Percentiles rank a stretch among this genome's conserved stretches.
Evolutionary conservation across 2,329 filamentous ascomycete species (phyloP).

Genomic region (Stagonosporopsis chrysanthemi): DNA sequence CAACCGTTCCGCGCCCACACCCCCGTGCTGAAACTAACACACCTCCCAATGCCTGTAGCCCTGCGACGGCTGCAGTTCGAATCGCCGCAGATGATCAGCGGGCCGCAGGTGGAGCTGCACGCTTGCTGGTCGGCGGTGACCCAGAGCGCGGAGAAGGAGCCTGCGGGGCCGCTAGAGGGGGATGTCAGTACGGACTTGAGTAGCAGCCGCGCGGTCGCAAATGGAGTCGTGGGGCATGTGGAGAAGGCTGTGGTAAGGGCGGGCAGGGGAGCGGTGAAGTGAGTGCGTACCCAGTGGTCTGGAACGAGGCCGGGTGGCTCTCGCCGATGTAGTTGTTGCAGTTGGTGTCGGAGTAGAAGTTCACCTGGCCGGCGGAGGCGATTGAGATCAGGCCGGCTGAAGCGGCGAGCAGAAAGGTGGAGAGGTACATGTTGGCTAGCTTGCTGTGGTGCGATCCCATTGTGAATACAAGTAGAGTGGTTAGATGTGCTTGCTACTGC

Average conservation of each 20-base stretch:
- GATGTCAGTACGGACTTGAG: not conserved
- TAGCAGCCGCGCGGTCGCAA: too few relatives aligned
- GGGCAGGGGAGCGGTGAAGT: too few relatives aligned
- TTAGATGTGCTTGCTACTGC: too few relatives aligned
- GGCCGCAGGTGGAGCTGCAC: conserved; percentile 26
- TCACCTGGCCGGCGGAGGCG: conserved; percentile 26
- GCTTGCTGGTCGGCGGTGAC: conserved; percentile 20
- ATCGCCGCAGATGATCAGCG: conserved; percentile 27
- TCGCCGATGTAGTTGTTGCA: conserved; percentile 29
- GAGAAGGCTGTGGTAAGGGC: not conserved
- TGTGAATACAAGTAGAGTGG: too few relatives aligned
- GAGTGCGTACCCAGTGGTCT: conserved; percentile 20
- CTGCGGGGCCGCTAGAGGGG: conserved; percentile 21
- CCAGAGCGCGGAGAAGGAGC: conserved; percentile 29
- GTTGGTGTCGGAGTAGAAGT: conserved; percentile 30
- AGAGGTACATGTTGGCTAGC: conserved; percentile 11
- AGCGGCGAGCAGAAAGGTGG: conserved; percentile 10
- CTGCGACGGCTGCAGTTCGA: conserved; percentile 18
- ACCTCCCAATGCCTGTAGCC: conserved; percentile 14
- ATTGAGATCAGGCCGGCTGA: conserved; percentile 11
- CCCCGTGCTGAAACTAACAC: conserved; percentile 25
- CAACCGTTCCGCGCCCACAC: conserved; percentile 29
- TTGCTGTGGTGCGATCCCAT: not conserved
- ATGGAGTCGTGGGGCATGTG: too few relatives aligned
- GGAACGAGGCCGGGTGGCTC: conserved; percentile 11